These are phyloP conservation scores for Laetiporus sulphureus DNA, from an alignment of 1,284 basidiomycete species.

Conservation along the genomic window DNA sequence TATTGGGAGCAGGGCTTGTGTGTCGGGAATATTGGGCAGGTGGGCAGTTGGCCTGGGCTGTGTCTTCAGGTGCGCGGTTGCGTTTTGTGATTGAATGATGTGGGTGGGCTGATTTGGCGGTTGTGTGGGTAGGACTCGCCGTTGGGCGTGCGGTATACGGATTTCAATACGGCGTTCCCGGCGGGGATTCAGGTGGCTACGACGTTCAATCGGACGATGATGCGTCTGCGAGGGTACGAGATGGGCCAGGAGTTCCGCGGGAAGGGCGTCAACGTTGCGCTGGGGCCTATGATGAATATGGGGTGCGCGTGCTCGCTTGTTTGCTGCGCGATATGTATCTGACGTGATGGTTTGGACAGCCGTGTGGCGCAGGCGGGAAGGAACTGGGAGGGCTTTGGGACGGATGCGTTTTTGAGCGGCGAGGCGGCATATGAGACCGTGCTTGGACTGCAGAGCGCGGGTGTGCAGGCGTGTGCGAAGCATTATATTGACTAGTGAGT, in stretches of 20 bases:
- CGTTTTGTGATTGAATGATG: background rate
- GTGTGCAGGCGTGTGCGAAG: conserved; percentile 76
- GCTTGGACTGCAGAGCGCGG: conserved; percentile 64
- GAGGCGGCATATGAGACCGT: conserved; percentile 73
- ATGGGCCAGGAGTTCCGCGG: conserved; percentile 76
- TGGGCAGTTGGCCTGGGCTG: conserved; percentile 46
- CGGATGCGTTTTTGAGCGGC: conserved; percentile 69
- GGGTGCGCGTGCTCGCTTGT: conserved; percentile 26
- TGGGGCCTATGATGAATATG: conserved; percentile 67
- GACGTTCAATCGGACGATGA: conserved; percentile 57
- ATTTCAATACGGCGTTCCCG: conserved; percentile 58
- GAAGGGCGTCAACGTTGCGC: conserved; percentile 74
- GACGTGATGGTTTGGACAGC: background rate
- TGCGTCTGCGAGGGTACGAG: conserved; percentile 64
- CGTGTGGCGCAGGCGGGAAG: conserved; percentile 62
- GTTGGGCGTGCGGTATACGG: conserved; percentile 33
- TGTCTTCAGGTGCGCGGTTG: conserved; percentile 46
- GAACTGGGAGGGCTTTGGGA: conserved; percentile 85
- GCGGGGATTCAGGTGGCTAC: conserved; percentile 50
- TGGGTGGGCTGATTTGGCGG: background rate
- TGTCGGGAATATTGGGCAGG: conserved; percentile 35
- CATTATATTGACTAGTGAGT: conserved; percentile 68
- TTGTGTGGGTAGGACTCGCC: conserved; percentile 36
- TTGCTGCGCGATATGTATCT: background rate
- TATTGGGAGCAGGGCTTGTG: conserved; percentile 40